Evolutionary conservation across 345 rosid species (phyloP).

Genomic region (Linum trigynum): DNA sequence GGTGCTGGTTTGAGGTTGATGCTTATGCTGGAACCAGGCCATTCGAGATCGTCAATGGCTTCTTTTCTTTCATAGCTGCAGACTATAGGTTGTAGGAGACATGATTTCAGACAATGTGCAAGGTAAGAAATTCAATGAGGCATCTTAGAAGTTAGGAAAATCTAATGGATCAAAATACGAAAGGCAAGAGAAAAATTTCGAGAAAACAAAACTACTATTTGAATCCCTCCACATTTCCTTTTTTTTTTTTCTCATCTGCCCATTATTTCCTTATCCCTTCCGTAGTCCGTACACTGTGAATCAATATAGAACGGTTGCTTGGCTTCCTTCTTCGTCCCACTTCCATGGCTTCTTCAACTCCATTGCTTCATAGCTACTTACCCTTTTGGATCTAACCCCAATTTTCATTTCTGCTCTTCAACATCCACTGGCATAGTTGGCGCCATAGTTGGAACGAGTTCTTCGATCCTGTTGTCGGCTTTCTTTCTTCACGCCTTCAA

Average conservation of each 20-base stretch:
- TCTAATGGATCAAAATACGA: too few relatives aligned
- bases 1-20: slow-evolving; percentile 50
- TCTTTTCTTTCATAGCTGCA: slow-evolving; percentile 89
- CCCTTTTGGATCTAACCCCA: neutral
- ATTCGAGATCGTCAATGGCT: slow-evolving; percentile 91
- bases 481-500: neutral
- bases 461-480: neutral
- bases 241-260: neutral
- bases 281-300: neutral
- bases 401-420: neutral
- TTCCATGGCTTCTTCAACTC: neutral
- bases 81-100: slow-evolving; percentile 34
- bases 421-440: neutral
- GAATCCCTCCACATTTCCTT: too few relatives aligned
- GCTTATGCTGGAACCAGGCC: slow-evolving; percentile 85
- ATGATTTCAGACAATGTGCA: slow-evolving; percentile 2
- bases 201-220: too few relatives aligned
- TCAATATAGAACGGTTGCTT: neutral
- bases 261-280: neutral
- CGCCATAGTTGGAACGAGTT: neutral
- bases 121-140: too few relatives aligned
- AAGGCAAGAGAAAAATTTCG: too few relatives aligned
- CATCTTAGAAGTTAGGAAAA: too few relatives aligned
- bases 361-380: neutral
- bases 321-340: neutral